Conservation (phyloP, 1,284 basidiomycete species). For the Ustilago tritici region DNA sequence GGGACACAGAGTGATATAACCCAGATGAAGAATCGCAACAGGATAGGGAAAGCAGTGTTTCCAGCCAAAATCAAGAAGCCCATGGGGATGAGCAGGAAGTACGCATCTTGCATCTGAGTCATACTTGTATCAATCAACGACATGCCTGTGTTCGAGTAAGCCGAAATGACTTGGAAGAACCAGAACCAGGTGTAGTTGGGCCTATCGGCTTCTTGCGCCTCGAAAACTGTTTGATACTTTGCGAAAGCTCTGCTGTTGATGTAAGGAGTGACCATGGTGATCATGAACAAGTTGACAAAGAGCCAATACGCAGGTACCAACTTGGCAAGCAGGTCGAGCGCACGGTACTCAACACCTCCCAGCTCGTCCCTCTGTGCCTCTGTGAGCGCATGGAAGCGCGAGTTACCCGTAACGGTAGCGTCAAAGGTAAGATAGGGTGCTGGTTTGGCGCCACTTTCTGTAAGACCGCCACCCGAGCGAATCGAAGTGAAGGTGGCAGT, state of each 20-base stretch:
- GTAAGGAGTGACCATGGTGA: conserved; percentile 64
- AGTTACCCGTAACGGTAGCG: conserved; percentile 76
- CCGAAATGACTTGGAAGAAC: conserved; percentile 85
- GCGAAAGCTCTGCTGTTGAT: conserved; percentile 52
- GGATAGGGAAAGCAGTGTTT: conserved; percentile 79
- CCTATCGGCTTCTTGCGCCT: conserved; percentile 57
- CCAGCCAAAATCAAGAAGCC: conserved; percentile 84
- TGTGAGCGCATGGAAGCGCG: conserved; percentile 82
- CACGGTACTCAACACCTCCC: conserved; percentile 94
- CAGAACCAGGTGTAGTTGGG: conserved; percentile 78
- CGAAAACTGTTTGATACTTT: conserved; percentile 56
- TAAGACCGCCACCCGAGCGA: conserved; percentile 67
- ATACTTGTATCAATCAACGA: conserved; percentile 90
- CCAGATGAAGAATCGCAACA: conserved; percentile 74
- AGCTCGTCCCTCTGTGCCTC: conserved; percentile 89
- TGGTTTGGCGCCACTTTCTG: conserved; percentile 31
- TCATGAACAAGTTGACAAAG: conserved; percentile 39
- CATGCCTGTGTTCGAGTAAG: conserved; percentile 89
- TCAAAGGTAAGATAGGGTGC: conserved; percentile 90
- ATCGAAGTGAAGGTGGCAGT: conserved; percentile 75
- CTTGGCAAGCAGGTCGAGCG: conserved; percentile 78
- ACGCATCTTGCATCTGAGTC: conserved; percentile 86
- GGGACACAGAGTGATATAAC: conserved; percentile 77
- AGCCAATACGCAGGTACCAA: conserved; percentile 61
- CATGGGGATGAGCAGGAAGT: conserved; percentile 78